Evolutionary conservation across 305 asterid species (phyloP).

Genomic region (Nicotiana rustica): DNA sequence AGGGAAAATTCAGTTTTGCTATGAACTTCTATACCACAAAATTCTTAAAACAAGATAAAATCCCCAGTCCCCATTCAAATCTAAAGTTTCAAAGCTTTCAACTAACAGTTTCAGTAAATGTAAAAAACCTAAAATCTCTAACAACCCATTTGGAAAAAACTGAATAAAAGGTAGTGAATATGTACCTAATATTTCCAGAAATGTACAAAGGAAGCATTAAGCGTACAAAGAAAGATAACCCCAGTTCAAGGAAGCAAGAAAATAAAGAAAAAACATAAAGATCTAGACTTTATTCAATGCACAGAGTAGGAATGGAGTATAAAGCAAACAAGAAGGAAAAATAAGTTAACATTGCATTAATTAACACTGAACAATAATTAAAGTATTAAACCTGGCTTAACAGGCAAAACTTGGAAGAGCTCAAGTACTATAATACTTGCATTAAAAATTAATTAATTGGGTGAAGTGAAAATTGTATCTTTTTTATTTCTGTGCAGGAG

Average conservation of each 20-base stretch:
- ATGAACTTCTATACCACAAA: slow-evolving; percentile 32
- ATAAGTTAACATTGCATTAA: slow-evolving; percentile 50
- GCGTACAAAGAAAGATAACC: slow-evolving; percentile 51
- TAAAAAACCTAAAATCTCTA: not conserved
- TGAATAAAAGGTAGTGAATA: not conserved
- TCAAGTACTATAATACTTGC: not conserved
- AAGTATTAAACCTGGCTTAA: slow-evolving; percentile 47
- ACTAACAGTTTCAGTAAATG: slow-evolving; percentile 28
- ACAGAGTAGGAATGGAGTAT: slow-evolving; percentile 44
- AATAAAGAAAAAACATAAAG: slow-evolving; percentile 39
- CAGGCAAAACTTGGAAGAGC: slow-evolving; percentile 51
- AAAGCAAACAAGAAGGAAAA: slow-evolving; percentile 40
- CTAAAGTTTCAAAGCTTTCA: slow-evolving; percentile 36
- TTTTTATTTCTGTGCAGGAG: not conserved
- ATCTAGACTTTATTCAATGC: slow-evolving; percentile 49
- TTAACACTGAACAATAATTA: slow-evolving; percentile 39
- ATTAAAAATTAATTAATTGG: not conserved
- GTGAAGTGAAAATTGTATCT: not conserved
- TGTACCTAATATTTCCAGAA: slow-evolving; percentile 22
- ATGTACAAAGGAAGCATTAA: slow-evolving; percentile 45
- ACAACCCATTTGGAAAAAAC: not conserved
- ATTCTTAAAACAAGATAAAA: slow-evolving; percentile 34
- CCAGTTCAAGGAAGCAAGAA: slow-evolving; percentile 45
- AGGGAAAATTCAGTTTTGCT: not conserved
- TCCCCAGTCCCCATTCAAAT: slow-evolving; percentile 36